These are phyloP conservation scores for Fusarium transvaalense DNA, from an alignment of 2,329 filamentous ascomycete genomes.

Conservation along the genomic window DNA sequence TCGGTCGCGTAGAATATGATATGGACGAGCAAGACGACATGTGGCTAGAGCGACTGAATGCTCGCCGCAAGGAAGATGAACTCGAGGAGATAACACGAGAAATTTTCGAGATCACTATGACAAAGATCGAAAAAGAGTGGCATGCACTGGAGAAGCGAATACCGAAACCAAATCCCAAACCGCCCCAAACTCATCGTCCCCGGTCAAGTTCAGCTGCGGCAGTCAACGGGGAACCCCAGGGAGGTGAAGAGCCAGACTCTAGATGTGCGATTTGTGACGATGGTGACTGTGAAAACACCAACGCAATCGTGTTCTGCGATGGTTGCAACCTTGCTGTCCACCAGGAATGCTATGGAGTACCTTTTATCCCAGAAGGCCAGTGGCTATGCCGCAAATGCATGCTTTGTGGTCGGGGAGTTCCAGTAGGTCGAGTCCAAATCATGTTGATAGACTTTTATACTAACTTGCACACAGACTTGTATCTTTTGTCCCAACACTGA, in stretches of 20 bases:
- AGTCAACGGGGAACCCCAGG: constrained; percentile 89
- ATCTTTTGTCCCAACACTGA: constrained; percentile 99
- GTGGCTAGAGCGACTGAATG: constrained; percentile 90
- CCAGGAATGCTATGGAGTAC: constrained; percentile 98
- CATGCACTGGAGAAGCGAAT: constrained; percentile 95
- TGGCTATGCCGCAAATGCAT: constrained; percentile 99
- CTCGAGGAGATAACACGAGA: constrained; percentile 90
- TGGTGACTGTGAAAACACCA: constrained; percentile 99
- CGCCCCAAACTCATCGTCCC: constrained; percentile 92
- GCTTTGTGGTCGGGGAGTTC: constrained; percentile 90
- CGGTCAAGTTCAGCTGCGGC: constrained; percentile 94
- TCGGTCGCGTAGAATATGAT: constrained; percentile 95
- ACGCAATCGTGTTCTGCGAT: constrained; percentile 98
- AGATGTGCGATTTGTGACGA: constrained; percentile 99
- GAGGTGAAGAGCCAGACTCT: constrained; percentile 92
- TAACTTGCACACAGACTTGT: constrained; percentile 72
- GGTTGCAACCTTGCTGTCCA: constrained; percentile 97
- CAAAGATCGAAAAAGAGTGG: constrained; percentile 99
- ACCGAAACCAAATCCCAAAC: constrained; percentile 95
- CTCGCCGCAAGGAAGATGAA: constrained; percentile 77
- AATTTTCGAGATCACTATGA: constrained; percentile 97
- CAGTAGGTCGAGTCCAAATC: constrained; percentile 64
- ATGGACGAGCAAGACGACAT: constrained; percentile 99
- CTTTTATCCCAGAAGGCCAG: constrained; percentile 98
- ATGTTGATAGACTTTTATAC: constrained; percentile 5